Evolutionary conservation across 1,139 yeast species (phyloP), one percentile per base, ranked within the genome.

Genomic region (Pichia inconspicua): DNA sequence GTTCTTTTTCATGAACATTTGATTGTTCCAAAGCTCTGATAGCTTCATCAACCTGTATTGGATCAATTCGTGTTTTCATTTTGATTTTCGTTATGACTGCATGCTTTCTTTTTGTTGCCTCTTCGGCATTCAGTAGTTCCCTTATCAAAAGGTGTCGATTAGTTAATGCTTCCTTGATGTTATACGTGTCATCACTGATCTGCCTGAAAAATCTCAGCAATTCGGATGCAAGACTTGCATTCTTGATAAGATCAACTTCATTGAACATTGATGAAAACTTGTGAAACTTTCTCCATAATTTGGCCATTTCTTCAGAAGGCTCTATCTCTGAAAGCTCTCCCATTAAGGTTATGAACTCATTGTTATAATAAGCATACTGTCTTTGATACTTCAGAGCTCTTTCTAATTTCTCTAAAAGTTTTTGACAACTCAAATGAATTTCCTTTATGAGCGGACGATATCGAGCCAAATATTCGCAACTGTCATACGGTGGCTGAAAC

Each of bases 101-200:
- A 58, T 87, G 95, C 59, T 80, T 85, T 28, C 78, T 66, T 57
- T 77, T 78, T 2, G 96, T 80, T 52, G 74, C 78, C 6, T 80
- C 77, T 61, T 90, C 95, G 1, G 97, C 94, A 58, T 80, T 85
- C 27, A 78, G 62, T 46, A 88, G 71, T 56, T 94, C 98, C 49
- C 97, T 74, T 96, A 92, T 92, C 43, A 92, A 69, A 49, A 92
- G 71, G 65, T 94, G 96, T 49, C 98, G 75, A 65, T 90, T 90
- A 0, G 98, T 94, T 49, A 92, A 70, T 0, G 96, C 85, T 65
- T 92, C 98, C 65, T 92, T 94, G 47, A 90, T 85, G 53, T 84
- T 84, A 64, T 84, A 92, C 27, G 92, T 82, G 58, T 90, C 97
- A 51, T 78, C 76, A 6, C 80, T 70, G 36, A 88, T 68, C 59